Evolutionary conservation across 2,329 filamentous ascomycete species (phyloP), one percentile per base, ranked within the genome.

Genomic region (Scleromitrula shiraiana): DNA sequence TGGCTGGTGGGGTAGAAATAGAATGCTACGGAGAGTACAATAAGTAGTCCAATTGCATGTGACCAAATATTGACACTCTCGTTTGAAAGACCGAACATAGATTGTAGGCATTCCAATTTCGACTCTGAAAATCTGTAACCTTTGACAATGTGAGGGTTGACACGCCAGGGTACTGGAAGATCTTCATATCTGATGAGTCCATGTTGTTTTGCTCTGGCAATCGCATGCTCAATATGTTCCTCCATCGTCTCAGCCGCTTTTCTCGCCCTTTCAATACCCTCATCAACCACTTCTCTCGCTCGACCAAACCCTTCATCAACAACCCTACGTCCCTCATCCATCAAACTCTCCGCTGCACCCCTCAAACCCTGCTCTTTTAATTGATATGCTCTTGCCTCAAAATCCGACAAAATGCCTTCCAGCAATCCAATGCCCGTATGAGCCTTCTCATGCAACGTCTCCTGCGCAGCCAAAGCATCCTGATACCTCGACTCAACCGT

Each of bases 11-110:
- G 93, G 67, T 98, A 98, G 67, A 95, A 94, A 71, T 95, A 95
- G 58, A 98, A 91, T 49, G 93, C 93, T 36, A 97, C 77, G 10
- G 88, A 74, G 30, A 97, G 76, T 39, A 98, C 86, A 53, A 96
- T 74, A 26, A 97, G 63, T n/a, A 97, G 76, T 15, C 93, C 93
- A 24, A 98, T 76, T 10, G 85, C 80, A 64, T 98, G 93, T 2
- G 90, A 91, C 93, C 93, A 98, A 62, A 98, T 98, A 68, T 98
- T 98, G 71, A 97, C 83, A 33, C 85, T 78, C 69, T 98, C 93
- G 68, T 98, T 98, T 55, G 88, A 94, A 50, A 93, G 71, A 53
- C 80, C 77, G 62, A 95, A 90, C 53, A 88, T 80, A 19, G 89
- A 95, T 43, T 79, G 78, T 43, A 97, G 73, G 64, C 91, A 97